Conservation (phyloP, 306 rosid species). For the Medicago truncatula region MtrunA17r5.0-ANR NC_053042.1:7615501-7616000, state of each 20-base stretch:
- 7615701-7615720: conserved; percentile 6
- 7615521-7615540: conserved; percentile 1
- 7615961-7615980: conserved; percentile 62
- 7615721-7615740: conserved; percentile 22
- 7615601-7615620: conserved; percentile 19
- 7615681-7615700: conserved; percentile 32
- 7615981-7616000: conserved; percentile 63
- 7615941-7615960: conserved; percentile 83
- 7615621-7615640: conserved; percentile 34
- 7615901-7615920: conserved; percentile 81
- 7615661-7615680: conserved; percentile 34
- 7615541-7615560: conserved; percentile 9
- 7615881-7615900: conserved; percentile 92
- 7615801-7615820: conserved; percentile 38
- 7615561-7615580: conserved; percentile 17
- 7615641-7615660: conserved; percentile 18
- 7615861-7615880: conserved; percentile 92
- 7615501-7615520: conserved; percentile 21
- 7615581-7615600: conserved; percentile 11
- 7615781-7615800: conserved; percentile 41
- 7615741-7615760: conserved; percentile 9
- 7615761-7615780: conserved; percentile 28
- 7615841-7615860: conserved; percentile 93
- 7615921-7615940: conserved; percentile 95
- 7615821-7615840: conserved; percentile 75